Percentiles rank a stretch among this genome's conserved stretches.
Conservation (phyloP, 2,329 filamentous ascomycete species). For the Lachnum nothofagi region DNA sequence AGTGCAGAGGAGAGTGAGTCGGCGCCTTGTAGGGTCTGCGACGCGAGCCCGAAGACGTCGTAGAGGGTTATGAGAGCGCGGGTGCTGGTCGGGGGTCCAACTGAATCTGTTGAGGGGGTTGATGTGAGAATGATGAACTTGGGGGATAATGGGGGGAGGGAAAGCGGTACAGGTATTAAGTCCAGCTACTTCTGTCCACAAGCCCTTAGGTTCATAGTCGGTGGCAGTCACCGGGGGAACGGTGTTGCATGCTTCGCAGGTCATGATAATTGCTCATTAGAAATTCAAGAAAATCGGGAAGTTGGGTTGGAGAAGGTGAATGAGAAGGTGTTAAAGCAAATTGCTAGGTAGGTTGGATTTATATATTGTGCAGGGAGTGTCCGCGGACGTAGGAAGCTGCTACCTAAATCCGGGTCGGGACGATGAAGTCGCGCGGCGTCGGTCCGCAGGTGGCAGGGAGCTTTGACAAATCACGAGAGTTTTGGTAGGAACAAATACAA, state of each 20-base stretch:
- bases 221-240: slow-evolving; percentile 31
- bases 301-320: no score
- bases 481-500: no score
- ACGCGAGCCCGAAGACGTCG: slow-evolving; percentile 65
- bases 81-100: slow-evolving; percentile 40
- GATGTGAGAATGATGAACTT: not conserved
- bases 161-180: slow-evolving; percentile 16
- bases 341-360: no score
- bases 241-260: slow-evolving; percentile 26
- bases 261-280: no score
- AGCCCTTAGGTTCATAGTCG: slow-evolving; percentile 29
- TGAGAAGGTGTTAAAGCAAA: no score
- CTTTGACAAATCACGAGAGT: no score
- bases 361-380: no score
- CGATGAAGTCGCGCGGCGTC: no score
- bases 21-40: slow-evolving; percentile 64
- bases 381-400: no score
- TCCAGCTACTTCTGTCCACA: slow-evolving; percentile 14
- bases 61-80: slow-evolving; percentile 55
- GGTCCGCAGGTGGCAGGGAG: no score
- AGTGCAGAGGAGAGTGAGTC: slow-evolving; percentile 56
- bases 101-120: slow-evolving; percentile 32
- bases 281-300: no score
- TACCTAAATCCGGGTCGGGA: no score
- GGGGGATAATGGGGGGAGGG: not conserved